Evolutionary conservation across 768 basidiomycete genomes (phyloP).

Genomic region (Hericium erinaceus): DNA sequence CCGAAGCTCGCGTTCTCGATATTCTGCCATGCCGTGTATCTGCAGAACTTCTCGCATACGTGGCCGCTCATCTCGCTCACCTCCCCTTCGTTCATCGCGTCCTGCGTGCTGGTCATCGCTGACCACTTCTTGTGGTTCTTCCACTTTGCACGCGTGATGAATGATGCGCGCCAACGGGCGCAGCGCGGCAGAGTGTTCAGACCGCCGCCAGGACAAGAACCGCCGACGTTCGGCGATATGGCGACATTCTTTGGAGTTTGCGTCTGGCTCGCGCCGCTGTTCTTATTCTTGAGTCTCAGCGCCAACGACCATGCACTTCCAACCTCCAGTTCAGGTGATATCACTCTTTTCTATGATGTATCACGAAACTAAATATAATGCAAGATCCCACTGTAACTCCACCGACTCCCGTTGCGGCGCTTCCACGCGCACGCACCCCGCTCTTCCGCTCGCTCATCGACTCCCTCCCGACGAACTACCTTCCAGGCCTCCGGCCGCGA

Average conservation of each 20-base stretch:
- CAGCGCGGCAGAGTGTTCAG: slow-evolving; percentile 22
- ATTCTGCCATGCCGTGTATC: slow-evolving; percentile 78
- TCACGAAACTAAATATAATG: neutral
- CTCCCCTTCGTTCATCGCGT: slow-evolving; percentile 75
- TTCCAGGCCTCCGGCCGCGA: slow-evolving; percentile 35
- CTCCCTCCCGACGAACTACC: slow-evolving; percentile 29
- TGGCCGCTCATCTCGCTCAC: slow-evolving; percentile 95
- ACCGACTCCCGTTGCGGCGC: slow-evolving; percentile 21
- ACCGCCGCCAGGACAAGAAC: slow-evolving; percentile 31
- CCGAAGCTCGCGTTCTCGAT: slow-evolving; percentile 71
- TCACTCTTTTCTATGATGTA: slow-evolving; percentile 21
- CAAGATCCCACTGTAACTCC: neutral
- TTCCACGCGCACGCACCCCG: slow-evolving; percentile 38
- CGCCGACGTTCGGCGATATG: slow-evolving; percentile 52
- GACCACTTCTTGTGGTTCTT: slow-evolving; percentile 98
- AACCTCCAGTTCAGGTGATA: slow-evolving; percentile 19
- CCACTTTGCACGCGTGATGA: slow-evolving; percentile 72
- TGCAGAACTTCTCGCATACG: slow-evolving; percentile 79
- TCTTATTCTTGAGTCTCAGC: slow-evolving; percentile 90
- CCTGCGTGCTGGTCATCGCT: slow-evolving; percentile 73
- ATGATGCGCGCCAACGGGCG: slow-evolving; percentile 45
- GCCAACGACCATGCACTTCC: slow-evolving; percentile 97
- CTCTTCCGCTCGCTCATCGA: slow-evolving; percentile 61
- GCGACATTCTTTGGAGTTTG: slow-evolving; percentile 79
- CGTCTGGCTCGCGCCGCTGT: slow-evolving; percentile 86